Conservation (phyloP, 768 basidiomycete species). For the Leccinum rimulosum region DNA sequence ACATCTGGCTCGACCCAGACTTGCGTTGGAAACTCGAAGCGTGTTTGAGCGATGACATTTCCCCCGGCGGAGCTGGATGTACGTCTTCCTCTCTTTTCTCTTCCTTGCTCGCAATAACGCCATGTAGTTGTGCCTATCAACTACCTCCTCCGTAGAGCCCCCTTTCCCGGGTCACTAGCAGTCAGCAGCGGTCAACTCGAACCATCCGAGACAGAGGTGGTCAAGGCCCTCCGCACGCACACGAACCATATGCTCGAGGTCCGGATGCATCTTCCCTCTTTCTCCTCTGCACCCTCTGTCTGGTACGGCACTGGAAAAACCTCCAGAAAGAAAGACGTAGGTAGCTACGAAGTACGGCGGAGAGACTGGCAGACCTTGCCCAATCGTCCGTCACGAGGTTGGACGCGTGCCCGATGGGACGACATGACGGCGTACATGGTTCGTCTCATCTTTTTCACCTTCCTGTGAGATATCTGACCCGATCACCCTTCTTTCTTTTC, state of each 20-base stretch:
- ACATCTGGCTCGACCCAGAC: constrained; percentile 61
- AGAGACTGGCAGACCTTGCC: constrained; percentile 39
- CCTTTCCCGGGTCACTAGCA: constrained; percentile 22
- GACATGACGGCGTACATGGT: constrained; percentile 67
- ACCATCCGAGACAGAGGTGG: constrained; percentile 44
- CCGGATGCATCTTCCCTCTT: constrained; percentile 50
- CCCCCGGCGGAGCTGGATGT: constrained; percentile 44
- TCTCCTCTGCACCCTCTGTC: constrained; percentile 33
- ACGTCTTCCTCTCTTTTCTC: constrained; percentile 25
- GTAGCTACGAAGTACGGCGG: constrained; percentile 66
- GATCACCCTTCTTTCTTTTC: not conserved
- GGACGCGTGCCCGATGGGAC: constrained; percentile 55
- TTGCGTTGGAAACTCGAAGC: constrained; percentile 48
- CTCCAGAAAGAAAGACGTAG: constrained; percentile 34
- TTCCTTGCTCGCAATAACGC: not conserved
- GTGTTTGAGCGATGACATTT: constrained; percentile 12
- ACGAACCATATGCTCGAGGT: constrained; percentile 51
- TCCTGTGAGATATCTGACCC: not conserved
- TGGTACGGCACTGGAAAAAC: constrained; percentile 36
- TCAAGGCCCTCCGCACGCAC: constrained; percentile 57
- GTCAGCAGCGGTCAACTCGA: constrained; percentile 3
- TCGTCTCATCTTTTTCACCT: not conserved
- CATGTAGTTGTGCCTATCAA: constrained; percentile 57
- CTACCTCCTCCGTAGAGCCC: constrained; percentile 44
- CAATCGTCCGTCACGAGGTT: constrained; percentile 24